Conservation (phyloP, 1,139 yeast species). For the Chernovozyma aurita region DNA sequence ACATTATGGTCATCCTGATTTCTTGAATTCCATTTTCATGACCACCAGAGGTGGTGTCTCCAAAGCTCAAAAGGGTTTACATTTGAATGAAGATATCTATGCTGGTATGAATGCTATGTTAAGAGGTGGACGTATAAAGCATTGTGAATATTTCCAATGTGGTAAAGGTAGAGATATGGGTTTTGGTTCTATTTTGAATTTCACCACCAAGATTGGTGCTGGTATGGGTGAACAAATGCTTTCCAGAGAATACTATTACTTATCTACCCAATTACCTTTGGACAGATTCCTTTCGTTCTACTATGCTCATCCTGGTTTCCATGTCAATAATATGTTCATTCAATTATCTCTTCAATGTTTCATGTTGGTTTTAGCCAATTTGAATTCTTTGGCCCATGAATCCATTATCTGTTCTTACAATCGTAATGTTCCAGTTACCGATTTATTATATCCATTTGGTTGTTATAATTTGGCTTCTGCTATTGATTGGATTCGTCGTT, state of each 20-base stretch:
- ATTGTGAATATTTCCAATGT: conserved; percentile 98
- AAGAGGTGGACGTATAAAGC: conserved; percentile 99
- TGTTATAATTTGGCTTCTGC: conserved; percentile 92
- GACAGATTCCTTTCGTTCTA: conserved; percentile 97
- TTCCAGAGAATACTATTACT: conserved; percentile 94
- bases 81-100: conserved; percentile 97
- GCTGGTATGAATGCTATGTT: conserved; percentile 98
- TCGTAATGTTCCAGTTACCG: conserved; percentile 81
- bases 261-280: conserved; percentile 94
- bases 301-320: conserved; percentile 99
- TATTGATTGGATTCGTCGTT: conserved; percentile 95
- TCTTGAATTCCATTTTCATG: conserved; percentile 90
- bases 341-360: conserved; percentile 90
- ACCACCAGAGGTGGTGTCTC: conserved; percentile 99
- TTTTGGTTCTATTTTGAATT: conserved; percentile 95
- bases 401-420: conserved; percentile 81
- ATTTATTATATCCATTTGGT: conserved; percentile 80
- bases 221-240: conserved; percentile 99
- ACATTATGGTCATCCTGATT: conserved; percentile 99
- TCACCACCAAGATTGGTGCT: conserved; percentile 99
- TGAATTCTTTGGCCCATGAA: conserved; percentile 89
- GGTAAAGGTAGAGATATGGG: conserved; percentile 99
- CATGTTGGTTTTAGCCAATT: conserved; percentile 86
- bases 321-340: conserved; percentile 92
- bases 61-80: conserved; percentile 97